Percentiles rank a stretch among this genome's conserved stretches.
Evolutionary conservation across 768 basidiomycete species (phyloP).

Genomic region (Boletus subcaerulescens): DNA sequence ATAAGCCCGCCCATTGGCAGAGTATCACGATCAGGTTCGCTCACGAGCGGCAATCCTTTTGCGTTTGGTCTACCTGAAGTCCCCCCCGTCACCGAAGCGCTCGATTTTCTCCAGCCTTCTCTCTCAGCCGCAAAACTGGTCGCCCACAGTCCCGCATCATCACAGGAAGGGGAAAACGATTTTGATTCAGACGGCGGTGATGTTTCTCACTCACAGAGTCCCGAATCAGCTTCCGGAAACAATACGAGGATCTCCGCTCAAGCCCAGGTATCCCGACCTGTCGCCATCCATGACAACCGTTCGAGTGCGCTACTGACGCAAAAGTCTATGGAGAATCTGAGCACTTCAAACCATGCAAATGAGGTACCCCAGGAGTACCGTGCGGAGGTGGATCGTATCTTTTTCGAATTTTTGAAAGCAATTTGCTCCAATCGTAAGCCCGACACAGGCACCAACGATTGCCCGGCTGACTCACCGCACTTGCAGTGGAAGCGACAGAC

Average conservation of each 20-base stretch:
- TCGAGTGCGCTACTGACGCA: slow-evolving; percentile 14
- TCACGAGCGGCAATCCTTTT: slow-evolving; percentile 45
- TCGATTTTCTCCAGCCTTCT: slow-evolving; percentile 31
- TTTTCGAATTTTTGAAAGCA: slow-evolving; percentile 84
- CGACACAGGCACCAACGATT: slow-evolving; percentile 16
- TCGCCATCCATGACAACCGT: slow-evolving; percentile 13
- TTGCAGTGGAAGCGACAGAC: slow-evolving; percentile 86
- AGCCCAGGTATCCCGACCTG: slow-evolving; percentile 19
- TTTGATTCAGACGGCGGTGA: slow-evolving; percentile 43
- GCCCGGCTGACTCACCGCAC: slow-evolving; percentile 14
- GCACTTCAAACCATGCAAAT: slow-evolving; percentile 38
- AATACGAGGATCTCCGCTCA: slow-evolving; percentile 22
- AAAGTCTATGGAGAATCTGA: slow-evolving; percentile 28
- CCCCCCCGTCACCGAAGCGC: slow-evolving; percentile 21
- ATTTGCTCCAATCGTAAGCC: slow-evolving; percentile 83
- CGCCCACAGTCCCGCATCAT: slow-evolving; percentile 32
- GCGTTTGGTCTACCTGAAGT: slow-evolving; percentile 35
- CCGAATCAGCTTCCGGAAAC: slow-evolving; percentile 29
- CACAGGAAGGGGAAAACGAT: slow-evolving; percentile 53
- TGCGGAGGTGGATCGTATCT: slow-evolving; percentile 82
- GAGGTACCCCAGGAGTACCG: slow-evolving; percentile 82
- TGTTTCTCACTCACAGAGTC: slow-evolving; percentile 29
- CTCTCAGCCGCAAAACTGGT: slow-evolving; percentile 7
- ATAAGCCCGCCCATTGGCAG: slow-evolving; percentile 44
- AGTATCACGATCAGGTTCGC: slow-evolving; percentile 57